These are phyloP conservation scores for Cutaneotrichosporon daszewskae DNA, from an alignment of 1,284 basidiomycete genomes.

Conservation along the genomic window DNA sequence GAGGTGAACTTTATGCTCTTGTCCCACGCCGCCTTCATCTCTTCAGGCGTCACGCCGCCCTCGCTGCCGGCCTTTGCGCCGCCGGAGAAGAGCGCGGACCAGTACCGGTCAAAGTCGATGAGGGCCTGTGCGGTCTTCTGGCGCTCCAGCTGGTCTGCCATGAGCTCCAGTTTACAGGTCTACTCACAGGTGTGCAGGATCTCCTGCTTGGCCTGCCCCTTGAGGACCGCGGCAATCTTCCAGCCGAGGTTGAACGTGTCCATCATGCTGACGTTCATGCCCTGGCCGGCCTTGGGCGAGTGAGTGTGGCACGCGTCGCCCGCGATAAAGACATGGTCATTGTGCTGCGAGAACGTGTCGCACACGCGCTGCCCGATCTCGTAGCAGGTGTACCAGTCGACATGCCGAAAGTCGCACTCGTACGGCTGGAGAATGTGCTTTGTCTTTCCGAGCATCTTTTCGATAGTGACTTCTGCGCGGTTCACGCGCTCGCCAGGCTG, in stretches of 20 bases:
- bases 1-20: conserved; percentile 19
- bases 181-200: conserved; percentile 66
- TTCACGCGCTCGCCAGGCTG: conserved; percentile 21
- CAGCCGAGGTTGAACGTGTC: conserved; percentile 49
- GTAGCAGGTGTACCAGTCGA: conserved; percentile 42
- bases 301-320: conserved; percentile 41
- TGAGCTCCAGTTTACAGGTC: no score
- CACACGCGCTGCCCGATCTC: conserved; percentile 50
- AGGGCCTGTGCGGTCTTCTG: conserved; percentile 54
- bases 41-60: conserved; percentile 46
- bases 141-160: conserved; percentile 20
- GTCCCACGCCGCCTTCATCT: conserved; percentile 12
- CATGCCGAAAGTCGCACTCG: conserved; percentile 51
- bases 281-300: conserved; percentile 38
- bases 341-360: conserved; percentile 19
- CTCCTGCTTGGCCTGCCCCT: conserved; percentile 60
- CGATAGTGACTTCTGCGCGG: conserved; percentile 48
- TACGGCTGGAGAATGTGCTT: conserved; percentile 65
- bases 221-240: conserved; percentile 50
- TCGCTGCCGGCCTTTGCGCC: conserved; percentile 53
- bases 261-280: conserved; percentile 36
- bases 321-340: conserved; percentile 33
- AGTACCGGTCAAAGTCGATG: conserved; percentile 72
- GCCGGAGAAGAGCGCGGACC: conserved; percentile 66
- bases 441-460: conserved; percentile 59